phyloP scores from a whole-genome alignment of 345 rosid genomes.

The Heritiera fomes region DNA sequence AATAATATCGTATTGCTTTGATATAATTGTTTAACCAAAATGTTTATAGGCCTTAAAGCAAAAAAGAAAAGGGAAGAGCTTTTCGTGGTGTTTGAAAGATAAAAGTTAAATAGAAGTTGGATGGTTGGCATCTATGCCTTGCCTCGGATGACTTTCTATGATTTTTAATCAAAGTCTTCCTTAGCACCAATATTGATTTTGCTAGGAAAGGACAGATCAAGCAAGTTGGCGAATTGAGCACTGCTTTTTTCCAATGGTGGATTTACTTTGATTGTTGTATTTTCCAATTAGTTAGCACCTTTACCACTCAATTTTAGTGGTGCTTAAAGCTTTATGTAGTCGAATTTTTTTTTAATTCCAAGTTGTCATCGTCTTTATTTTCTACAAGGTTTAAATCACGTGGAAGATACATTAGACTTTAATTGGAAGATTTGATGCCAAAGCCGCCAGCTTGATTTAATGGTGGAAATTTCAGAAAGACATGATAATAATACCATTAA shows the following conservation, averaged over 20 bases:
- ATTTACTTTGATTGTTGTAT: not conserved
- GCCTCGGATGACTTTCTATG: not conserved
- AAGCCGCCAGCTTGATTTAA: not conserved
- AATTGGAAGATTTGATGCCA: not conserved
- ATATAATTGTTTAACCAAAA: not conserved
- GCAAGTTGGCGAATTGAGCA: not conserved
- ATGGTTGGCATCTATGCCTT: not conserved
- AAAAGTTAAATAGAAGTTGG: not conserved
- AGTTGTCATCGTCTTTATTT: not conserved
- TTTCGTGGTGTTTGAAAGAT: not conserved
- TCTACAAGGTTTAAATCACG: not conserved
- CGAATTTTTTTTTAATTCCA: not conserved
- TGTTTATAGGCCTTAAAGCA: not conserved
- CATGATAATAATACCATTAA: not conserved
- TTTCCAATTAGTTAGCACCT: not conserved
- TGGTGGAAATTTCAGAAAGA: not conserved
- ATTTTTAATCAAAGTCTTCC: not conserved
- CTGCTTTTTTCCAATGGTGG: not conserved
- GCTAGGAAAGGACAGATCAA: not conserved
- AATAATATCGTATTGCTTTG: not conserved
- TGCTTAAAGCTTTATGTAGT: not conserved
- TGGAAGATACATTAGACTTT: not conserved
- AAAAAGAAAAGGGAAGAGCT: not conserved
- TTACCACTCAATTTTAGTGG: slow-evolving; percentile 11
- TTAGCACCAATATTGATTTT: not conserved